A percentile compares a stretch with the other conserved stretches of the same genome.
Conservation (phyloP, 352 stramenopile species). For the Phytophthora agathidicida region DNA sequence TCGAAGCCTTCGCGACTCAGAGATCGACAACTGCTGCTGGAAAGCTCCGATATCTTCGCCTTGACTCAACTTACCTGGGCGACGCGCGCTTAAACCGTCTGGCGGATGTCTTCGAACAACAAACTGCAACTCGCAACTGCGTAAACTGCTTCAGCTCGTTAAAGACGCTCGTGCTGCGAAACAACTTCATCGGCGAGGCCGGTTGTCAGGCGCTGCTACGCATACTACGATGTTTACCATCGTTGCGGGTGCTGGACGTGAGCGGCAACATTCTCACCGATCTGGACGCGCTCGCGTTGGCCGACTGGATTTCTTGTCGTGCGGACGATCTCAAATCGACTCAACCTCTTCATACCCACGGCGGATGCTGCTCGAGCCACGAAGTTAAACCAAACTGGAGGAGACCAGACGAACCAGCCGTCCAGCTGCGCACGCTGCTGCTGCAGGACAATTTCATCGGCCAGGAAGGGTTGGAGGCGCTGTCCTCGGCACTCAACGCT, state of each 20-base stretch:
- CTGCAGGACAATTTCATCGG: constrained; percentile 46
- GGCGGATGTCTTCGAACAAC: constrained; percentile 34
- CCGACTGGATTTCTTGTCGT: constrained; percentile 21
- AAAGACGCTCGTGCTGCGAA: constrained; percentile 46
- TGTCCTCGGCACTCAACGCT: constrained; percentile 28
- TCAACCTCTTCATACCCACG: constrained; percentile 1
- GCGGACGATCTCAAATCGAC: constrained; percentile 2
- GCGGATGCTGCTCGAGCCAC: constrained; percentile 1
- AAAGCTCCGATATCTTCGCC: constrained; percentile 35
- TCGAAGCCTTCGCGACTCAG: constrained; percentile 42
- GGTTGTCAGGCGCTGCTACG: constrained; percentile 41
- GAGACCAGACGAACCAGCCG: background rate
- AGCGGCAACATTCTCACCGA: constrained; percentile 68
- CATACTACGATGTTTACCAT: constrained; percentile 27
- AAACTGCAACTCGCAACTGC: constrained; percentile 2
- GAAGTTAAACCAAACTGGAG: background rate
- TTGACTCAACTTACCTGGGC: constrained; percentile 66
- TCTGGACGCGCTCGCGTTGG: constrained; percentile 42
- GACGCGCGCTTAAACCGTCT: constrained; percentile 47
- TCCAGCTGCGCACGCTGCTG: constrained; percentile 30
- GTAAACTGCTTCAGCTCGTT: constrained; percentile 40
- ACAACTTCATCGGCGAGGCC: constrained; percentile 67
- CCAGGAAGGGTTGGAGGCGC: constrained; percentile 24
- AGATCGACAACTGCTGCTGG: background rate
- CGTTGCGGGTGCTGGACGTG: constrained; percentile 43